Evolutionary conservation across 371 early-diverging fungal species (phyloP).

Genomic region (Sanchytrium tribonematis): DNA sequence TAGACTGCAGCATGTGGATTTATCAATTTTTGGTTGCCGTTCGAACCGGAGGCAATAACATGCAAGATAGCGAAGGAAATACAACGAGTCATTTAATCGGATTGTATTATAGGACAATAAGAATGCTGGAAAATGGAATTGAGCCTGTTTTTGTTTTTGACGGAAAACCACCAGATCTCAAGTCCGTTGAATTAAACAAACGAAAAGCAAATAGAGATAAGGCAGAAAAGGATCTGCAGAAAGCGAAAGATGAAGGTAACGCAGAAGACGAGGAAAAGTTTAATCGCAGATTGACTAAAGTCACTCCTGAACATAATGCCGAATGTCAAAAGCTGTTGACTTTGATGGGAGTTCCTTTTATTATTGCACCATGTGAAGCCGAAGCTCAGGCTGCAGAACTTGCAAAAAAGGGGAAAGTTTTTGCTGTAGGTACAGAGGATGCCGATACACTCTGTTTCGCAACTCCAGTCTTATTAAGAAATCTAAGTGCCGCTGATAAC

Average conservation of each 20-base stretch:
- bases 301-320: constrained; percentile 74
- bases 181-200: constrained; percentile 52
- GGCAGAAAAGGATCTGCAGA: constrained; percentile 21
- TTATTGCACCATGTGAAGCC: constrained; percentile 95
- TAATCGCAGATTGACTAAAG: constrained; percentile 70
- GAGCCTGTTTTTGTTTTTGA: constrained; percentile 98
- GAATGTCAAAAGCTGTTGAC: constrained; percentile 72
- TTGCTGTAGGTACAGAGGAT: constrained; percentile 94
- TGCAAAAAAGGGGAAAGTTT: constrained; percentile 62
- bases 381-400: constrained; percentile 97
- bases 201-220: constrained; percentile 50
- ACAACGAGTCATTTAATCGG: constrained; percentile 97
- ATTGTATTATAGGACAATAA: constrained; percentile 91
- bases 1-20: constrained; percentile 92
- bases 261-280: constrained; percentile 64
- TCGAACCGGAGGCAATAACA: constrained; percentile 59
- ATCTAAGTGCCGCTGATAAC: constrained; percentile 74
- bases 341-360: constrained; percentile 90
- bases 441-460: constrained; percentile 98
- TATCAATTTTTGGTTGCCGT: constrained; percentile 99
- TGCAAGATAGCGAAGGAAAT: constrained; percentile 65
- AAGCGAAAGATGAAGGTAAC: constrained; percentile 40
- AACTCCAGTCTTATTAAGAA: constrained; percentile 68
- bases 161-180: constrained; percentile 87
- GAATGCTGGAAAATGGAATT: constrained; percentile 91